phyloP scores from a whole-genome alignment of 176 grass and related monocot species.

The Thinopyrum elongatum region DNA sequence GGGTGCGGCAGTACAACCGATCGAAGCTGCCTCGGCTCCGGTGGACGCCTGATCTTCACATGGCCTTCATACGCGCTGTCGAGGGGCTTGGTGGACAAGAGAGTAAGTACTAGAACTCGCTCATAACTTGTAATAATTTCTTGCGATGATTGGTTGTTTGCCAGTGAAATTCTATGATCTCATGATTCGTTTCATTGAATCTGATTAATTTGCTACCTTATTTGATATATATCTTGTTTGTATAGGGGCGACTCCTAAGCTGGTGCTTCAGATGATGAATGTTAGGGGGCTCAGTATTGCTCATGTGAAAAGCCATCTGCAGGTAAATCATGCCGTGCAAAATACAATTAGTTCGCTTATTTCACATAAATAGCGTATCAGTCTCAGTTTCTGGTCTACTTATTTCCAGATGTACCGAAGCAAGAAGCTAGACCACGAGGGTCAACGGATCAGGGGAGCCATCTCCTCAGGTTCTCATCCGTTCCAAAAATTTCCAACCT shows the following conservation, averaged over 20 bases:
- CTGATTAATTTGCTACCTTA: neutral
- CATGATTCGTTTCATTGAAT: neutral
- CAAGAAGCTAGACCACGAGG: constrained; percentile 85
- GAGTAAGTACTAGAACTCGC: constrained; percentile 48
- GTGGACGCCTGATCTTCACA: constrained; percentile 94
- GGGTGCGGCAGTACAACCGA: constrained; percentile 82
- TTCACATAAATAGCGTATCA: neutral
- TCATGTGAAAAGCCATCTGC: constrained; percentile 98
- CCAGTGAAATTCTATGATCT: neutral
- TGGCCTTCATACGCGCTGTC: constrained; percentile 84
- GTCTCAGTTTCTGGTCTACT: constrained; percentile 21
- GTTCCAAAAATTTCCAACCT: neutral
- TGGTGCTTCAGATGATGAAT: constrained; percentile 99
- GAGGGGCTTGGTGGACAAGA: constrained; percentile 93
- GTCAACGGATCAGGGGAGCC: constrained; percentile 56
- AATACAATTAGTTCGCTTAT: neutral
- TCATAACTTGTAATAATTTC: neutral
- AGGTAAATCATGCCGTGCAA: constrained; percentile 47
- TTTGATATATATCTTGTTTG: neutral
- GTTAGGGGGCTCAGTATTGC: constrained; percentile 93
- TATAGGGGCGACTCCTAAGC: constrained; percentile 90
- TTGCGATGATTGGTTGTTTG: neutral
- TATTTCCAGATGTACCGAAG: constrained; percentile 88
- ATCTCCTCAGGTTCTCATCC: constrained; percentile 56
- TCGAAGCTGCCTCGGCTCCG: constrained; percentile 81